Evolutionary conservation across 805 yeast genomes (phyloP), one percentile per base, ranked within the genome.

Genomic region (Yueomyces sp.): DNA sequence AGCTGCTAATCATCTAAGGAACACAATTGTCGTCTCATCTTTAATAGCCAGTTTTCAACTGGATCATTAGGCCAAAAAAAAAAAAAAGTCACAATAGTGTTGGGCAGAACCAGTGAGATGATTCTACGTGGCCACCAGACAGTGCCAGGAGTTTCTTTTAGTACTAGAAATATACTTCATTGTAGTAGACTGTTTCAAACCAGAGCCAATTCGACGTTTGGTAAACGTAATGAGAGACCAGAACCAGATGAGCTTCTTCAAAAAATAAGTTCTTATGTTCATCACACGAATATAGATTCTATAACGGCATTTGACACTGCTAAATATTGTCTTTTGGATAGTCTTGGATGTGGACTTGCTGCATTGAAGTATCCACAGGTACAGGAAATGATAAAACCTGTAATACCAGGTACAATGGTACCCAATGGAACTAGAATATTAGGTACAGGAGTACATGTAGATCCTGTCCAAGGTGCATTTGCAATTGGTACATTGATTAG

Each of bases 301-400:
- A 55, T 62, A 19, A 54, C 72, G 32, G 81, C 81, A 5, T 57
- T 54, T 42, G 72, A 72, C 45, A 76, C 81, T 7, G 81, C 81
- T 1, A 67, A 69, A 40, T 61, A 73, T 29, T 76, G 81, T 55
- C 58, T 76, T 38, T 57, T 76, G 36, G 81, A 76, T 51, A 73
- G 80, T 3, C 55, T 76, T 30, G 81, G 81, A 4, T 75, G 80
- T 54, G 81, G 80, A 26, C 62, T 76, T 12, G 80, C 76, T 43
- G 79, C 79, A 1, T 60, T 76, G 49, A 70, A 73, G 56, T 72
- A 73, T 58, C 63, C 64, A 28, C 74, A 73, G 49, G 74, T 76
- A 43, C 57, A 65, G 34, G 56, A 62, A 26, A 59, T 76, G 38
- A 66, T 76, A 47, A 71, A 73, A 38, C 81, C 81, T 4, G 69